These are phyloP conservation scores for Penicillium nordicum DNA, from an alignment of 2,329 filamentous ascomycete genomes.

Conservation along the genomic window DNA sequence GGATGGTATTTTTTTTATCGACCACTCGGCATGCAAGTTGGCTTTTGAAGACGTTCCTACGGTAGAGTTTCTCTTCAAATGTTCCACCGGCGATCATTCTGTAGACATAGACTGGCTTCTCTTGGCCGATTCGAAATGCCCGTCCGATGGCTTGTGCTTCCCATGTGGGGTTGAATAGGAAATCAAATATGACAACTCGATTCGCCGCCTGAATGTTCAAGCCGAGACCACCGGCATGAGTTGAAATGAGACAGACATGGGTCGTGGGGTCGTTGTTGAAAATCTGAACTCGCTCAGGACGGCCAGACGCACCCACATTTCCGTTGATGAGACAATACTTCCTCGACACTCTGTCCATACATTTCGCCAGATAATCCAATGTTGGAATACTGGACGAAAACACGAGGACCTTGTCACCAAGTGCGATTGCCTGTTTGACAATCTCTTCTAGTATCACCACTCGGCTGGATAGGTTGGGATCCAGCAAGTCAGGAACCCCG, in stretches of 20 bases:
- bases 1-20: too few relatives aligned
- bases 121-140: slow-evolving; percentile 80
- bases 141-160: slow-evolving; percentile 86
- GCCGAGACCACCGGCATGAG: slow-evolving; percentile 74
- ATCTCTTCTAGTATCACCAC: slow-evolving; percentile 65
- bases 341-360: slow-evolving; percentile 52
- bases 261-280: slow-evolving; percentile 61
- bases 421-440: slow-evolving; percentile 58
- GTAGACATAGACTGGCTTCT: slow-evolving; percentile 79
- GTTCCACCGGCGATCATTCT: slow-evolving; percentile 75
- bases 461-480: slow-evolving; percentile 63
- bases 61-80: slow-evolving; percentile 71
- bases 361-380: slow-evolving; percentile 63
- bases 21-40: slow-evolving; percentile 64
- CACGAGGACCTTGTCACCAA: slow-evolving; percentile 71
- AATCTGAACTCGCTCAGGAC: slow-evolving; percentile 61
- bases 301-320: slow-evolving; percentile 50
- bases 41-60: slow-evolving; percentile 74
- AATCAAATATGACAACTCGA: slow-evolving; percentile 82
- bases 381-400: slow-evolving; percentile 73
- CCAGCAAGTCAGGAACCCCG: slow-evolving; percentile 35
- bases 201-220: slow-evolving; percentile 82
- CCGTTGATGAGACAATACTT: slow-evolving; percentile 66
- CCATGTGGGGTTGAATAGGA: slow-evolving; percentile 71
- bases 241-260: slow-evolving; percentile 74